Evolutionary conservation across 768 basidiomycete species (phyloP).

Genomic region (Clitopilus passeckerianus): DNA sequence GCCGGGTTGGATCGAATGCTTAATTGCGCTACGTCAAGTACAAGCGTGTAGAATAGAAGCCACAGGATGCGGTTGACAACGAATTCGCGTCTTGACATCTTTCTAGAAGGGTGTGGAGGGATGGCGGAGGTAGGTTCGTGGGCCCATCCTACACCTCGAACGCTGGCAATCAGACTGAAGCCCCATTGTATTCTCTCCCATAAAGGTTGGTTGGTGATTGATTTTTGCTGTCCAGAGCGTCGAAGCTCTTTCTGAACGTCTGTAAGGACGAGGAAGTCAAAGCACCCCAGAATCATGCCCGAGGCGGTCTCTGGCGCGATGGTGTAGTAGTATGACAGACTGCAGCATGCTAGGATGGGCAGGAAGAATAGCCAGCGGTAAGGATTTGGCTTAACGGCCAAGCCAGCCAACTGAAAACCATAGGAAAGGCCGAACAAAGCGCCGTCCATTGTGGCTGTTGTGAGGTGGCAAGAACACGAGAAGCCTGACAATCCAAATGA

Average conservation of each 20-base stretch:
- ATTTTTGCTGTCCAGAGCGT: constrained; percentile 4
- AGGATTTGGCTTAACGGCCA: constrained; percentile 6
- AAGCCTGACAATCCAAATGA: background rate
- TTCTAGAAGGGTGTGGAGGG: constrained; percentile 5
- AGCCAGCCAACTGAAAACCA: constrained; percentile 1
- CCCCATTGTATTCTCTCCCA: constrained; percentile 9
- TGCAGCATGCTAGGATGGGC: constrained; percentile 2
- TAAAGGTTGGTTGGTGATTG: constrained; percentile 7
- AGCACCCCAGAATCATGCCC: background rate
- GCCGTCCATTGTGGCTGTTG: background rate
- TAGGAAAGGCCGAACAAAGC: background rate
- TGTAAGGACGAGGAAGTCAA: constrained; percentile 11
- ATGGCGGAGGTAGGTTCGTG: constrained; percentile 5
- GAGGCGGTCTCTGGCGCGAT: background rate
- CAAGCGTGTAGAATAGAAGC: background rate
- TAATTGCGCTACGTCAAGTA: background rate
- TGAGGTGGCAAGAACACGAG: background rate
- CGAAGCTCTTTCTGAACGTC: constrained; percentile 8
- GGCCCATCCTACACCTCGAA: constrained; percentile 9
- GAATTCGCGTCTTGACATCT: background rate
- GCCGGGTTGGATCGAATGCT: background rate
- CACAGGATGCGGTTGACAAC: background rate
- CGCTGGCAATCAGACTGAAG: background rate
- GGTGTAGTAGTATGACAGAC: background rate
- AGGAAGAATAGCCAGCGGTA: constrained; percentile 8